Evolutionary conservation across 108 stramenopile genomes (phyloP), one percentile per base, ranked within the genome.

Genomic region (Skeletonema menzelii): DNA sequence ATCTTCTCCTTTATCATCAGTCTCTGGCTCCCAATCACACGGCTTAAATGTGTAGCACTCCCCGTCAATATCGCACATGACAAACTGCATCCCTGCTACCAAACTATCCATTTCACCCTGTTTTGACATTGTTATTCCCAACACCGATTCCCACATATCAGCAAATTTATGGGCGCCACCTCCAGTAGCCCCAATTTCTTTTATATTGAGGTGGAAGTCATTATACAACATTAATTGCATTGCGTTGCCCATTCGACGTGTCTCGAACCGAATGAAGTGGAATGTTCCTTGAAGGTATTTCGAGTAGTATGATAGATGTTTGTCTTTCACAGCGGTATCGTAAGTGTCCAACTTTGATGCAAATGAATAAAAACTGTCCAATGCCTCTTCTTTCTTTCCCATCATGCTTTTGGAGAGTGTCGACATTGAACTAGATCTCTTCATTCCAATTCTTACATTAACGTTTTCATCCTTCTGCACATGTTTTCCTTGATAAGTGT

Each of bases 101-200:
- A 99, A 69, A 70, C 94, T 87, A 59, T 95, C 92, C 77, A 99
- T 82, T 76, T 99, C 99, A 64, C 97, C 97, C 76, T 96, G 91
- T 72, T 97, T 97, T 38, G 80, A 60, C 80, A 99, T 91, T 47
- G 67, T 59, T 5, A 99, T 97, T 5, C 95, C 97, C 8, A 98
- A 68, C n/a, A 88, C 68, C 59, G 84, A 65, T 44, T 91, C 83
- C 85, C 96, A 95, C 15, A 85, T 82, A 13, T 87, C 67, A 19
- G 95, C 94, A 88, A 88, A 99, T 79, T 99, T 99, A 85, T 95
- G 97, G 12, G 98, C 97, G 7, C 99, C 99, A 19, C 99, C 99
- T 5, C 98, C 98, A 2, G 97, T 99, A 4, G 89, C 86, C 12
- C 93, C 87, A 82, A 91, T 87, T 82, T 91, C 76, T 57, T 67